These are phyloP conservation scores for Neurospora sublineolata DNA, from an alignment of 495 filamentous ascomycete genomes.

Conservation along the genomic window DNA sequence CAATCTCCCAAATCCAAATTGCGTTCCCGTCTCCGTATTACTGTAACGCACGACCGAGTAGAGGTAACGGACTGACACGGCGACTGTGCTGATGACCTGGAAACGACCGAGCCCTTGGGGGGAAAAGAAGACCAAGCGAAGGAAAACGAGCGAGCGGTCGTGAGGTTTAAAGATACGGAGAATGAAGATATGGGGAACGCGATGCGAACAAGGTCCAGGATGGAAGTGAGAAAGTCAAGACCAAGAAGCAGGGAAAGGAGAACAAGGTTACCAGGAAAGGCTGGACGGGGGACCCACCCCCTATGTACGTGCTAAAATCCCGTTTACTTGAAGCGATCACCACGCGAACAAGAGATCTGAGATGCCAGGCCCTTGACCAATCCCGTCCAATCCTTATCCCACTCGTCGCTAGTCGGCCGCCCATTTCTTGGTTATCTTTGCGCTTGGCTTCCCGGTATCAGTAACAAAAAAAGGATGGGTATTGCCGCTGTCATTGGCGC, in stretches of 20 bases:
- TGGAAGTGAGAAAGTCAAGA: background rate
- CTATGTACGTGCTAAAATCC: background rate
- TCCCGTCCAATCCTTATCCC: background rate
- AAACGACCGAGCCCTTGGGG: background rate
- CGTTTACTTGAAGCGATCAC: background rate
- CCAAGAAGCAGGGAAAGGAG: background rate
- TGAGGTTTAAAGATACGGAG: background rate
- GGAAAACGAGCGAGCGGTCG: background rate
- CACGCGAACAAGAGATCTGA: background rate
- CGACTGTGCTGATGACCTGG: background rate
- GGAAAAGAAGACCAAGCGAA: conserved; percentile 1
- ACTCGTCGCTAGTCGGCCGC: background rate
- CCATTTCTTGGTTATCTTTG: background rate
- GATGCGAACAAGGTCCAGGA: background rate
- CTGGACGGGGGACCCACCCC: background rate
- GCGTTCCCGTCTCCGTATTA: background rate
- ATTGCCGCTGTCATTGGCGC: background rate
- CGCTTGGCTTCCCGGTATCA: background rate
- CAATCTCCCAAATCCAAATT: background rate
- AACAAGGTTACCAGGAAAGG: background rate
- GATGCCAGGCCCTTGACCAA: background rate
- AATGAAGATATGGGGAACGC: background rate
- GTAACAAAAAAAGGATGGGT: background rate
- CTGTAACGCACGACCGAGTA: background rate
- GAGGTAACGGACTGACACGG: background rate